Conservation (phyloP, 169 alveolate species). For the Theileria sp. region DNA sequence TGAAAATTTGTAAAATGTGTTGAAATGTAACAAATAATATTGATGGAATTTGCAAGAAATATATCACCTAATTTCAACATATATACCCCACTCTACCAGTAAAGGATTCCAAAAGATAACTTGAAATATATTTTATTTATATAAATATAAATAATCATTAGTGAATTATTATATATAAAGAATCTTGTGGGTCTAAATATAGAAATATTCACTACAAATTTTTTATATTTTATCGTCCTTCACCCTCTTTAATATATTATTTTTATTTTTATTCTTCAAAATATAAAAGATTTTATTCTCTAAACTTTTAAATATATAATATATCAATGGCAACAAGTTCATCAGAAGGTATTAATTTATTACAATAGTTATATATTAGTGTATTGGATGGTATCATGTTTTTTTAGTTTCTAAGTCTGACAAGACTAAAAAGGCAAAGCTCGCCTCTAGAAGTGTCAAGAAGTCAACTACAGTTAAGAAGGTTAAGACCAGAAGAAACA, state of each 20-base stretch:
- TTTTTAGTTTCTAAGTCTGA: conserved; percentile 37
- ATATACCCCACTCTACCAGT: conserved; percentile 10
- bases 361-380: background rate
- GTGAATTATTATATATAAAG: background rate
- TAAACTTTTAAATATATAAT: background rate
- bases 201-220: background rate
- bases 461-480: conserved; percentile 58
- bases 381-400: background rate
- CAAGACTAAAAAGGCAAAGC: conserved; percentile 63
- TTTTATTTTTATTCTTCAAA: background rate
- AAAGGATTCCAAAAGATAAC: conserved; percentile 8
- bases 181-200: background rate
- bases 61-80: background rate
- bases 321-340: background rate
- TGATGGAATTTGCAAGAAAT: background rate
- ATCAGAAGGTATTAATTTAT: background rate
- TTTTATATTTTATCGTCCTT: background rate
- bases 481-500: conserved; percentile 61
- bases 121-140: background rate
- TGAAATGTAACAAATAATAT: too few species aligned
- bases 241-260: background rate
- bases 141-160: background rate
- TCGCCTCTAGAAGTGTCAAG: conserved; percentile 65
- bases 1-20: background rate
- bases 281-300: background rate